Percentiles rank a stretch among this genome's conserved stretches.
Evolutionary conservation across 768 basidiomycete species (phyloP).

Genomic region (Collybiopsis confluens): DNA sequence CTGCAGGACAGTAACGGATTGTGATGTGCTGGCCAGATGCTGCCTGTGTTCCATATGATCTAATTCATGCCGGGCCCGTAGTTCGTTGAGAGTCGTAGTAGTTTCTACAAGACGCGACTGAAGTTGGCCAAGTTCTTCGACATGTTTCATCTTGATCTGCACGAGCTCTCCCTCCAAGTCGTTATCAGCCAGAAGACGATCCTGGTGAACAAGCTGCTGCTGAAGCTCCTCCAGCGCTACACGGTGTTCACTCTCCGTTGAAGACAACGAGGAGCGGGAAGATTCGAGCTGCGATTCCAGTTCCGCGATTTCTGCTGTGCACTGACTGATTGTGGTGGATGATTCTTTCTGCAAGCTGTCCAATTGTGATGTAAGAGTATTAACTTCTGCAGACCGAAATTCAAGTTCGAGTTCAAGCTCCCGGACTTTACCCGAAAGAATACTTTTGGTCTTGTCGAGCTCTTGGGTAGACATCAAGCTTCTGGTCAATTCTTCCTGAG

Average conservation of each 20-base stretch:
- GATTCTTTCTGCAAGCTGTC: slow-evolving; percentile 13
- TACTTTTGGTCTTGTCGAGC: background rate
- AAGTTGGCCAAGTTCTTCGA: slow-evolving; percentile 31
- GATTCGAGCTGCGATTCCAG: slow-evolving; percentile 20
- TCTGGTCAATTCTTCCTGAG: slow-evolving; percentile 10
- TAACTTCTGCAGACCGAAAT: slow-evolving; percentile 1
- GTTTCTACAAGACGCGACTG: slow-evolving; percentile 32
- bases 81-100: slow-evolving; percentile 28
- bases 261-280: slow-evolving; percentile 16
- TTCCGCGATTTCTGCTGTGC: slow-evolving; percentile 13
- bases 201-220: slow-evolving; percentile 17
- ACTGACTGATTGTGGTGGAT: slow-evolving; percentile 12
- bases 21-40: slow-evolving; percentile 25
- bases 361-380: slow-evolving; percentile 9
- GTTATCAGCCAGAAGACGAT: slow-evolving; percentile 8
- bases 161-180: slow-evolving; percentile 22
- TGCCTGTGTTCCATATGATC: slow-evolving; percentile 29
- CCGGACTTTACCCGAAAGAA: background rate
- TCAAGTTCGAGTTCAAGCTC: slow-evolving; percentile 10
- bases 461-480: slow-evolving; percentile 4
- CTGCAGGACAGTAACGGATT: slow-evolving; percentile 27
- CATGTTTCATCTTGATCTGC: slow-evolving; percentile 30
- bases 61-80: slow-evolving; percentile 28
- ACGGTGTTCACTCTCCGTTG: slow-evolving; percentile 19
- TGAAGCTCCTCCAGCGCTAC: slow-evolving; percentile 24